Percentiles rank a stretch among this genome's conserved stretches.
Conservation (phyloP, 148 eudicot species). For the Dianthus caryophyllus region DNA sequence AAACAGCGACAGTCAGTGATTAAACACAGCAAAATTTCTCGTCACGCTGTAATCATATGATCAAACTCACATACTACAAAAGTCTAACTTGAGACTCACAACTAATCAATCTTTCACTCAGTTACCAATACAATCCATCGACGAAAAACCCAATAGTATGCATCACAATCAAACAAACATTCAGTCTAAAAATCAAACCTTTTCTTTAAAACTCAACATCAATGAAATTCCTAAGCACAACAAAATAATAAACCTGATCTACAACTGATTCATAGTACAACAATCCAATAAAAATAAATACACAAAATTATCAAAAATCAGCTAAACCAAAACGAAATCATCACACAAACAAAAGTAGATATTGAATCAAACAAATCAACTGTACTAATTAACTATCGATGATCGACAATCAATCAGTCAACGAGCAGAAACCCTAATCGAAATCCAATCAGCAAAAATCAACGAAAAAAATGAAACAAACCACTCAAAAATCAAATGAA, state of each 20-base stretch:
- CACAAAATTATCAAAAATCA: too few species aligned
- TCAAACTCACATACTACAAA: not conserved
- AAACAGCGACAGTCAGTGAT: not conserved
- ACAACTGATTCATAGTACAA: too few species aligned
- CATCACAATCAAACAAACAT: not conserved
- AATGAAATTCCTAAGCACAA: not conserved
- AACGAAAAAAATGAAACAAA: not conserved
- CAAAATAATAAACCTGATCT: not conserved
- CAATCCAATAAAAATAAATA: too few species aligned
- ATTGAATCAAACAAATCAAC: not conserved
- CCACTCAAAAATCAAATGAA: not conserved
- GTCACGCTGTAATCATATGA: not conserved
- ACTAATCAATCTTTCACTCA: not conserved
- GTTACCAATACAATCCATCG: not conserved
- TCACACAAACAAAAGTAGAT: not conserved
- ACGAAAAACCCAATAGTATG: not conserved
- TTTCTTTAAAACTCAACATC: not conserved
- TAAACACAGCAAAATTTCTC: not conserved
- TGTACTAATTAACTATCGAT: not conserved
- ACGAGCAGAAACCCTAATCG: not conserved
- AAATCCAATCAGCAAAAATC: not conserved
- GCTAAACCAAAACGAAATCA: not conserved
- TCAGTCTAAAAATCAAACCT: not conserved
- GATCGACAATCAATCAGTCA: not conserved
- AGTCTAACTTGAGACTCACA: too few species aligned